phyloP scores from a whole-genome alignment of 2,329 filamentous ascomycete genomes.

The Mollisiaceae sp. region DNA sequence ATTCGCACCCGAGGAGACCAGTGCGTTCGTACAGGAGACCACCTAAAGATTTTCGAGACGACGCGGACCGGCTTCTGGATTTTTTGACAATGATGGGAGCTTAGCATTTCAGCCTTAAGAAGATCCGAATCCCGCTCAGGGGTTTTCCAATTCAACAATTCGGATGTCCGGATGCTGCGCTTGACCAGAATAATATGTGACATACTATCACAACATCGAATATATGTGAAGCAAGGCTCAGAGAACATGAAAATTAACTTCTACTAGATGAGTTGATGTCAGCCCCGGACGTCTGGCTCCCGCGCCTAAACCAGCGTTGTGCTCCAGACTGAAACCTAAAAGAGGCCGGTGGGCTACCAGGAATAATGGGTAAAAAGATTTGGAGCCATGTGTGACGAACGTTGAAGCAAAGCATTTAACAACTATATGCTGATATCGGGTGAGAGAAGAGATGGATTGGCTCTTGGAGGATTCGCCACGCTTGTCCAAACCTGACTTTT shows the following conservation, averaged over 20 bases:
- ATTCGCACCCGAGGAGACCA: not conserved
- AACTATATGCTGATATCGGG: constrained; percentile 11
- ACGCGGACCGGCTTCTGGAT: not conserved
- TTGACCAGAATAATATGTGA: constrained; percentile 2
- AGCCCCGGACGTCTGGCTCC: not conserved
- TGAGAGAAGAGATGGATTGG: not conserved
- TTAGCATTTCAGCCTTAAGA: not conserved
- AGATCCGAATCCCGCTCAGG: not conserved
- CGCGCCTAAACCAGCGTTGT: not conserved
- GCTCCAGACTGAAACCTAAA: constrained; percentile 1
- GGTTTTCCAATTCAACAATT: not conserved
- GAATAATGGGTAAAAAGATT: constrained; percentile 3
- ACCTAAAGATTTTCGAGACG: not conserved
- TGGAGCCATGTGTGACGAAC: not conserved
- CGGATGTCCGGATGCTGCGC: constrained; percentile 3
- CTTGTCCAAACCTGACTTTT: not conserved
- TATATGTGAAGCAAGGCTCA: constrained; percentile 7
- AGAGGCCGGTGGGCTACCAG: not conserved
- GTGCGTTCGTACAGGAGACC: constrained; percentile 9
- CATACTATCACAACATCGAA: constrained; percentile 1
- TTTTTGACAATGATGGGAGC: not conserved
- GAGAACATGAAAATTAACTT: not conserved
- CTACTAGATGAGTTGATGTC: constrained; percentile 5
- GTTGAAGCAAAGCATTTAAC: constrained; percentile 8
- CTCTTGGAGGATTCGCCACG: not conserved